phyloP scores from a whole-genome alignment of 768 basidiomycete species.

The Termitomyces sp. region DNA sequence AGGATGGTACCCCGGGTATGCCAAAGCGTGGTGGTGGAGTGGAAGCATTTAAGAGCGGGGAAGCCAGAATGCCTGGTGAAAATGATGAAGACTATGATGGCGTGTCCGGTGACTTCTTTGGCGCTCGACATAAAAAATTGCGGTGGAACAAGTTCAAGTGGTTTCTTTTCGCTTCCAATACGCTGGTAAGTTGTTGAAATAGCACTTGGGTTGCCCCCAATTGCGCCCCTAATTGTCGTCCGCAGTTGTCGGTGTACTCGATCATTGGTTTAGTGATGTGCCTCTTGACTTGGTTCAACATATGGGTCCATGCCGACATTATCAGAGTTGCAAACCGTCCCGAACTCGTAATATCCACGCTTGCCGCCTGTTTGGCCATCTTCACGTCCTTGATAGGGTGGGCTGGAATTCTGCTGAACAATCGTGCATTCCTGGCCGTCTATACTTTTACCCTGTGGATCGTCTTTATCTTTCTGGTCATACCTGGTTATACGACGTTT shows the following conservation, averaged over 20 bases:
- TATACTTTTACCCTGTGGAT: slow-evolving; percentile 78
- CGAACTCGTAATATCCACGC: slow-evolving; percentile 67
- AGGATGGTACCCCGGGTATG: slow-evolving; percentile 24
- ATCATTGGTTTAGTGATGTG: slow-evolving; percentile 56
- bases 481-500: slow-evolving; percentile 77
- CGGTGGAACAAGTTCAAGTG: slow-evolving; percentile 87
- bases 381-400: slow-evolving; percentile 70
- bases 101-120: slow-evolving; percentile 35
- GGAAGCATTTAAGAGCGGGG: slow-evolving; percentile 55
- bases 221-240: not conserved
- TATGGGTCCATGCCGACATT: slow-evolving; percentile 64
- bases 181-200: slow-evolving; percentile 25
- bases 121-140: slow-evolving; percentile 36
- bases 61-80: slow-evolving; percentile 43
- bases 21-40: slow-evolving; percentile 66
- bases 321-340: slow-evolving; percentile 62
- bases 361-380: slow-evolving; percentile 53
- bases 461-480: slow-evolving; percentile 62
- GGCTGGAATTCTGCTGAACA: slow-evolving; percentile 79
- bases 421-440: slow-evolving; percentile 73
- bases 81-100: slow-evolving; percentile 54
- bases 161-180: slow-evolving; percentile 60
- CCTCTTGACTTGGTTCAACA: slow-evolving; percentile 74
- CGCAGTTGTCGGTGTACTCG: slow-evolving; percentile 50
- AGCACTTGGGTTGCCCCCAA: not conserved